These are phyloP conservation scores for Ambrosia trifida DNA, from an alignment of 129 eudicot species.

Conservation along the genomic window DNA sequence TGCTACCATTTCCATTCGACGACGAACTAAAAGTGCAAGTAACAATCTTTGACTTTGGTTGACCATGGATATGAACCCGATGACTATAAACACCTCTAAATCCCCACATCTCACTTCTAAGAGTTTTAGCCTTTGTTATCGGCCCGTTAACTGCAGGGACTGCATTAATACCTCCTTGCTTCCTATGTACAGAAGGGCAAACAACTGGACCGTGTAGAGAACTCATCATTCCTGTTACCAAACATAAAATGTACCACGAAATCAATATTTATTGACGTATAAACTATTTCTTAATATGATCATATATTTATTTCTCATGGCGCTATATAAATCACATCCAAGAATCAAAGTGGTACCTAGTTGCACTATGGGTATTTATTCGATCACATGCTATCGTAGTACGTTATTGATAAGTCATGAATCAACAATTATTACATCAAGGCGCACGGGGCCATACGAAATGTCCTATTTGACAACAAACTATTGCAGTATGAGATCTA, in stretches of 20 bases:
- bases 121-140: constrained; percentile 40
- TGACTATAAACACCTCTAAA: constrained; percentile 39
- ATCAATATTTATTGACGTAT: background rate
- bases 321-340: constrained; percentile 8
- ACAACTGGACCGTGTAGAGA: constrained; percentile 84
- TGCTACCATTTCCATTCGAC: constrained; percentile 44
- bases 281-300: background rate
- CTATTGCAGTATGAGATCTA: constrained; percentile 5
- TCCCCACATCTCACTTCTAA: constrained; percentile 65
- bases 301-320: background rate
- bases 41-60: constrained; percentile 21
- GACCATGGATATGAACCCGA: constrained; percentile 37
- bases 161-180: constrained; percentile 46
- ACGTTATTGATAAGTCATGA: constrained; percentile 1
- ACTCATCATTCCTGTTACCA: constrained; percentile 56
- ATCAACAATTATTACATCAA: constrained; percentile 8
- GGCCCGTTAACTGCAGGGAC: constrained; percentile 40
- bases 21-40: constrained; percentile 41
- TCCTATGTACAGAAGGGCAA: constrained; percentile 61
- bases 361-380: background rate
- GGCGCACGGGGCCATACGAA: background rate
- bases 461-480: constrained; percentile 5
- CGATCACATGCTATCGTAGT: constrained; percentile 26
- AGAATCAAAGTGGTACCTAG: background rate
- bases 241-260: background rate